Percentiles rank a stretch among this genome's conserved stretches.
Conservation (phyloP, 2,329 filamentous ascomycete genomes). For the Claviceps africana region DNA sequence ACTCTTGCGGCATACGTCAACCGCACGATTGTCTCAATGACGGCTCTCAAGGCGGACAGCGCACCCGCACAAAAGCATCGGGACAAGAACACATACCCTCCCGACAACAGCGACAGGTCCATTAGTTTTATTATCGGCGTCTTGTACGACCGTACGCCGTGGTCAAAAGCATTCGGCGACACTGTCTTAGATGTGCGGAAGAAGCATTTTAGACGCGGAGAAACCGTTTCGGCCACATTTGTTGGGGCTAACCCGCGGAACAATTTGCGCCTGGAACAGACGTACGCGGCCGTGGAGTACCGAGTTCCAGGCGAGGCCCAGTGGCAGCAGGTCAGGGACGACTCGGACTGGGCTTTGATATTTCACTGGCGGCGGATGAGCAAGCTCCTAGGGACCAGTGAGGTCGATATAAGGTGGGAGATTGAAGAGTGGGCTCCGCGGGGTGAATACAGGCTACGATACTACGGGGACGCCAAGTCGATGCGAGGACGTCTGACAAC, state of each 20-base stretch:
- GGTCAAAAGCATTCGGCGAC: constrained; percentile 57
- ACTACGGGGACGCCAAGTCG: constrained; percentile 68
- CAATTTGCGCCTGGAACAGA: constrained; percentile 63
- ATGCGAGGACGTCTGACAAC: constrained; percentile 42
- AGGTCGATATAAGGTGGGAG: constrained; percentile 67
- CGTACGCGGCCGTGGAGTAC: constrained; percentile 61
- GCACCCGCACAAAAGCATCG: constrained; percentile 14
- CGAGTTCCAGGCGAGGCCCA: constrained; percentile 10
- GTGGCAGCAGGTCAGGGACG: constrained; percentile 59
- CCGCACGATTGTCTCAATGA: constrained; percentile 55
- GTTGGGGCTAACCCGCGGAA: constrained; percentile 82
- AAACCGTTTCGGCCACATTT: constrained; percentile 52
- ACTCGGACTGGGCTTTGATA: constrained; percentile 69
- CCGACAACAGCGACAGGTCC: constrained; percentile 62
- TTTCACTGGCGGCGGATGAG: constrained; percentile 68
- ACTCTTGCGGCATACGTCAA: constrained; percentile 82
- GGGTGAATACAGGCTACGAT: constrained; percentile 62
- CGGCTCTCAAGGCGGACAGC: constrained; percentile 43
- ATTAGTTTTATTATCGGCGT: constrained; percentile 70
- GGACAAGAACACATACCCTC: constrained; percentile 46
- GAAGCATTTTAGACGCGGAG: constrained; percentile 38
- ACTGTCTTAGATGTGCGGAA: constrained; percentile 39
- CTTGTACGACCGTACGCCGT: constrained; percentile 51
- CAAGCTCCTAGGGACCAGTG: constrained; percentile 55
- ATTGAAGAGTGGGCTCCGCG: constrained; percentile 44